These are phyloP conservation scores for Apophysomyces variabilis DNA, from an alignment of 371 early-diverging fungal species.

Conservation along the genomic window DNA sequence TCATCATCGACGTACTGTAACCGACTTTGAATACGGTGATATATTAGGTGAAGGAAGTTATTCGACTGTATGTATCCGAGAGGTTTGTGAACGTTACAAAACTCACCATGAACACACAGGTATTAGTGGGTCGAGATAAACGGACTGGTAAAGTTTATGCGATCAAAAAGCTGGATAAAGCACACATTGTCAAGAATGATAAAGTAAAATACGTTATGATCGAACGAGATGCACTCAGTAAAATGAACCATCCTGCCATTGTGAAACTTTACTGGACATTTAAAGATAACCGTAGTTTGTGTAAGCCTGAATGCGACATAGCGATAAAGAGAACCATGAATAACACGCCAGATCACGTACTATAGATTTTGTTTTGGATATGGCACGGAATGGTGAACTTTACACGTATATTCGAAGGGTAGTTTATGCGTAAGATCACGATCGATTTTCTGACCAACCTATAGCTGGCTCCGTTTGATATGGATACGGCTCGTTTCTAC, in stretches of 20 bases:
- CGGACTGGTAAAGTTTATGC: conserved; percentile 77
- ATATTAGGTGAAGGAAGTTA: conserved; percentile 95
- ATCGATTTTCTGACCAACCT: not conserved
- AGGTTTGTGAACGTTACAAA: conserved; percentile 14
- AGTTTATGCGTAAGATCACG: not conserved
- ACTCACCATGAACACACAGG: conserved; percentile 36
- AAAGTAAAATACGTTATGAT: conserved; percentile 95
- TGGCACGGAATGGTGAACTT: conserved; percentile 90
- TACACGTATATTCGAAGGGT: conserved; percentile 77
- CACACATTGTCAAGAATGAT: conserved; percentile 90
- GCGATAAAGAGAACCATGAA: too few relatives aligned
- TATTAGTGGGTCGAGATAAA: conserved; percentile 73
- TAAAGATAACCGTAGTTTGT: conserved; percentile 89
- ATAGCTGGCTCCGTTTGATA: conserved; percentile 74
- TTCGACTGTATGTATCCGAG: conserved; percentile 77
- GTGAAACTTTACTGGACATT: conserved; percentile 93
- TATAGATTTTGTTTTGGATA: conserved; percentile 86
- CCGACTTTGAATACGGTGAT: conserved; percentile 86
- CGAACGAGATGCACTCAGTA: conserved; percentile 88
- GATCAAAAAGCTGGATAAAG: conserved; percentile 93
- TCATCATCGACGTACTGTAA: conserved; percentile 42
- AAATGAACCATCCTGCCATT: conserved; percentile 87
- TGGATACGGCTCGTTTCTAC: conserved; percentile 79
- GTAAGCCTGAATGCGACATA: conserved; percentile 38
- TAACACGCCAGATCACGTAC: not conserved